Conservation (phyloP, 352 stramenopile species). For the Phytophthora litchii region DNA sequence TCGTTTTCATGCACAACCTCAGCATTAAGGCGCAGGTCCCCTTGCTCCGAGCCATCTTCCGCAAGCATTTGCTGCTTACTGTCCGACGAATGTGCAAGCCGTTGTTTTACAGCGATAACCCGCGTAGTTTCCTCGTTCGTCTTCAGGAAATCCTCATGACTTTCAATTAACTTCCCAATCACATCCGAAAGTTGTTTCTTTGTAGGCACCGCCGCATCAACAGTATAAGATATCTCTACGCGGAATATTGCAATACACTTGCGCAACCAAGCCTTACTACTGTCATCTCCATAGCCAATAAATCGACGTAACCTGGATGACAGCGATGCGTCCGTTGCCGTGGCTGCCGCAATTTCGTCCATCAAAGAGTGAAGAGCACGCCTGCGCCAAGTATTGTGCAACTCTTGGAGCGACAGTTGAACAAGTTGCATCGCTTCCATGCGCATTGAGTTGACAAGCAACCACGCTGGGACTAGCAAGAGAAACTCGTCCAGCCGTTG, state of each 20-base stretch:
- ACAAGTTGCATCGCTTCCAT: slow-evolving; percentile 99
- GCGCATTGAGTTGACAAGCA: slow-evolving; percentile 99
- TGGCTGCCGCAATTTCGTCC: slow-evolving; percentile 55
- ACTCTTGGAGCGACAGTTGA: slow-evolving; percentile 96
- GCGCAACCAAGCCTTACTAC: slow-evolving; percentile 56
- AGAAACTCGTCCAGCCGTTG: slow-evolving; percentile 67
- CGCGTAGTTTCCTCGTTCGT: slow-evolving; percentile 52
- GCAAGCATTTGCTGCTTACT: slow-evolving; percentile 38
- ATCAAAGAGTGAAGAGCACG: slow-evolving; percentile 92
- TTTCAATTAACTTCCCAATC: slow-evolving; percentile 60
- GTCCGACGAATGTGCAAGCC: slow-evolving; percentile 62
- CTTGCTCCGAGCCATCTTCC: slow-evolving; percentile 65
- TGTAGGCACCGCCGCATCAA: slow-evolving; percentile 65
- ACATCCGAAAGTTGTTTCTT: slow-evolving; percentile 79
- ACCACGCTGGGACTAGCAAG: slow-evolving; percentile 92
- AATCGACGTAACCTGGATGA: slow-evolving; percentile 69
- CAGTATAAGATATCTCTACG: slow-evolving; percentile 80
- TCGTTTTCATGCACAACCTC: slow-evolving; percentile 93
- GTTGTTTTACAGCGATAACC: slow-evolving; percentile 63
- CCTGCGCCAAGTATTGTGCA: slow-evolving; percentile 99
- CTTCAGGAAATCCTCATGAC: slow-evolving; percentile 67
- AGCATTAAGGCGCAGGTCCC: slow-evolving; percentile 76
- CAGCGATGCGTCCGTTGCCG: slow-evolving; percentile 34
- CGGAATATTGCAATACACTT: slow-evolving; percentile 78
- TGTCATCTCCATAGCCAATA: slow-evolving; percentile 47